Base-by-base conservation (phyloP, 495 filamentous ascomycete genomes). In the Aspergillus homomorphus region DNA sequence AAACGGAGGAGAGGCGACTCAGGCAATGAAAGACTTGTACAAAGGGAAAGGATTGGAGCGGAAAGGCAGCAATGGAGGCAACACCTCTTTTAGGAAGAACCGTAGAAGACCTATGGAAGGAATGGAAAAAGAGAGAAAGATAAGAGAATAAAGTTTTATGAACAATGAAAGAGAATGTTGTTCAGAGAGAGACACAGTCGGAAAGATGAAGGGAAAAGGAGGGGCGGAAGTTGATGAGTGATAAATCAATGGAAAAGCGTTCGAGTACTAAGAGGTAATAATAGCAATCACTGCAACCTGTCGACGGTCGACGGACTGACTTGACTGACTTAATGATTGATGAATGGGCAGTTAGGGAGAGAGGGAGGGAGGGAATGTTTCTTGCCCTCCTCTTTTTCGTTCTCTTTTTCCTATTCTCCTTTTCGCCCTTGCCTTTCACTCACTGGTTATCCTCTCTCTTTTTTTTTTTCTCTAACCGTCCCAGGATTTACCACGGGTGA, bases 91-190 rank as follows among this genome's bases (percentile, higher is more conserved):
- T 38, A 38, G 33, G 33, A 38, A 38, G 33, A 38, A 38, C 33
- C 33, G 12, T 38, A 38, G 33, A 38, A 38, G 12, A 12, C 33
- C 33, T 38, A 38, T 38, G 33, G 33, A 38, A 58, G 43, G 61
- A 55, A 53, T 58, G 54, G 61, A 50, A 65, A 56, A 62, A 58
- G 61, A 21, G 63, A 58, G 50, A 61, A 60, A 21, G 41, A 58
- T 38, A 38, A 50, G 51, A 59, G 56, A 22, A 45, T n/a, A 30
- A 33, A 26, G 7, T 45, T 26, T 28, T 26, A 14, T 18, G 42
- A 33, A 42, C 19, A 23, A 18, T 26, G 18, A 46, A 33, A 16
- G 50, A 56, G 56, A 59, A 59, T 46, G 56, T 51, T 14, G 53
- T 53, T 21, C 28, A 42, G 33, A 38, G 33, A 2, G 33, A 38